A percentile compares a stretch with the other conserved stretches of the same genome.
Conservation (phyloP, 495 filamentous ascomycete species). For the Aspergillus mulundensis region DNA sequence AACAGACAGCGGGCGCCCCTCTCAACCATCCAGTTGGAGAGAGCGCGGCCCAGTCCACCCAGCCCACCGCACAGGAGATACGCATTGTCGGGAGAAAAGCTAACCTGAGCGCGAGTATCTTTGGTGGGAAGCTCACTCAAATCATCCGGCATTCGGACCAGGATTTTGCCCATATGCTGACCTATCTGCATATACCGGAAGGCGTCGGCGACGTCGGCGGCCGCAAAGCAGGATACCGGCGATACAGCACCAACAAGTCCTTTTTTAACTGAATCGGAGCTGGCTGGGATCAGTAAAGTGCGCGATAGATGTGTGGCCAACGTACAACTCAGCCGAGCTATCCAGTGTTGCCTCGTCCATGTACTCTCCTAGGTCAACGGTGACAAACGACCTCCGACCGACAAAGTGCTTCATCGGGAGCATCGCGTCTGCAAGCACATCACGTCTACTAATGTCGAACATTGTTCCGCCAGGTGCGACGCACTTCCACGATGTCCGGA, state of each 20-base stretch:
- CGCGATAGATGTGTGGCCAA: neutral
- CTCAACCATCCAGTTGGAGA: constrained; percentile 55
- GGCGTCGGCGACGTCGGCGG: constrained; percentile 39
- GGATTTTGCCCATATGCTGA: constrained; percentile 30
- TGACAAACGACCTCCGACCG: neutral
- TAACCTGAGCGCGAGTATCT: neutral
- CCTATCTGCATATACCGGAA: constrained; percentile 48
- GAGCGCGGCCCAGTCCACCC: constrained; percentile 55
- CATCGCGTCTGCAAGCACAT: neutral
- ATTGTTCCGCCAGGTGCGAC: constrained; percentile 45
- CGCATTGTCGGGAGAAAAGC: constrained; percentile 13
- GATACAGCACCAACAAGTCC: neutral
- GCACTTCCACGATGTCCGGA: constrained; percentile 49
- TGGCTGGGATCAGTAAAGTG: neutral
- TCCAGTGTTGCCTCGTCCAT: neutral
- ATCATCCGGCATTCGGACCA: constrained; percentile 16
- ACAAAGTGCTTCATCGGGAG: neutral
- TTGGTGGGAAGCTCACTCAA: neutral
- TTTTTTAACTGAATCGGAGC: neutral
- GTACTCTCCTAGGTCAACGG: neutral
- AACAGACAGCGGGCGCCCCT: constrained; percentile 53
- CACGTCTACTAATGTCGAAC: neutral
- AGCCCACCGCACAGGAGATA: constrained; percentile 47
- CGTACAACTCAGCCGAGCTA: constrained; percentile 1
- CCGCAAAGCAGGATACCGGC: constrained; percentile 15